Evolutionary conservation across 108 stramenopile species (phyloP).

Genomic region (Cylindrotheca closterium): DNA sequence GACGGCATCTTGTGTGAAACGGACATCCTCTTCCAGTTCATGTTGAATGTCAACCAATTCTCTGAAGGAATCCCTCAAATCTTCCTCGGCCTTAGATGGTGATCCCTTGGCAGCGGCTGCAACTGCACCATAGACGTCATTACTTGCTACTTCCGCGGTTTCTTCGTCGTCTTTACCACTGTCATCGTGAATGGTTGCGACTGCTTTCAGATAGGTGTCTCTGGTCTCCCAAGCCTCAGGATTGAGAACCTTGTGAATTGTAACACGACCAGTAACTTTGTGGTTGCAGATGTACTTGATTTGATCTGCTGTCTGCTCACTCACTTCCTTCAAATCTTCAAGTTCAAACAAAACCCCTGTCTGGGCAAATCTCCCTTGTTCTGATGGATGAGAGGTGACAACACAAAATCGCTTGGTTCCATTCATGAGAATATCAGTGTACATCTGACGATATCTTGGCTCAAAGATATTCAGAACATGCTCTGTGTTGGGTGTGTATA

Average conservation of each 20-base stretch:
- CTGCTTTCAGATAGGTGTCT: slow-evolving; percentile 76
- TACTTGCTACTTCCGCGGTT: slow-evolving; percentile 18
- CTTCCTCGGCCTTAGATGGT: slow-evolving; percentile 46
- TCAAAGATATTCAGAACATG: slow-evolving; percentile 90
- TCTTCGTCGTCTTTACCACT: slow-evolving; percentile 39
- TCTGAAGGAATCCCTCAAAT: slow-evolving; percentile 46
- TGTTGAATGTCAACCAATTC: slow-evolving; percentile 72
- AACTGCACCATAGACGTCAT: slow-evolving; percentile 35
- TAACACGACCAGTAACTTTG: slow-evolving; percentile 77
- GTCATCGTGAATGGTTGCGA: slow-evolving; percentile 76
- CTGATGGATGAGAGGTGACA: slow-evolving; percentile 70
- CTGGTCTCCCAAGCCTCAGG: slow-evolving; percentile 70
- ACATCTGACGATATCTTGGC: slow-evolving; percentile 90
- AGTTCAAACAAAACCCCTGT: slow-evolving; percentile 79
- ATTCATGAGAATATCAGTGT: slow-evolving; percentile 88
- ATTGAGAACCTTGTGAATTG: slow-evolving; percentile 69
- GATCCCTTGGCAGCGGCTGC: slow-evolving; percentile 5
- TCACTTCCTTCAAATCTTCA: slow-evolving; percentile 85
- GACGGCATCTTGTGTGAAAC: slow-evolving; percentile 72
- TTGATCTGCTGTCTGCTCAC: slow-evolving; percentile 76
- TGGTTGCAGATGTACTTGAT: slow-evolving; percentile 91
- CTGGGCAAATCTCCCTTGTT: slow-evolving; percentile 74
- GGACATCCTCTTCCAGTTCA: slow-evolving; percentile 79
- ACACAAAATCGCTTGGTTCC: slow-evolving; percentile 83
- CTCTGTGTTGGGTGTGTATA: slow-evolving; percentile 87